Evolutionary conservation across 2,329 filamentous ascomycete species (phyloP), one percentile per base, ranked within the genome.

Genomic region (Juglanconis sp.): DNA sequence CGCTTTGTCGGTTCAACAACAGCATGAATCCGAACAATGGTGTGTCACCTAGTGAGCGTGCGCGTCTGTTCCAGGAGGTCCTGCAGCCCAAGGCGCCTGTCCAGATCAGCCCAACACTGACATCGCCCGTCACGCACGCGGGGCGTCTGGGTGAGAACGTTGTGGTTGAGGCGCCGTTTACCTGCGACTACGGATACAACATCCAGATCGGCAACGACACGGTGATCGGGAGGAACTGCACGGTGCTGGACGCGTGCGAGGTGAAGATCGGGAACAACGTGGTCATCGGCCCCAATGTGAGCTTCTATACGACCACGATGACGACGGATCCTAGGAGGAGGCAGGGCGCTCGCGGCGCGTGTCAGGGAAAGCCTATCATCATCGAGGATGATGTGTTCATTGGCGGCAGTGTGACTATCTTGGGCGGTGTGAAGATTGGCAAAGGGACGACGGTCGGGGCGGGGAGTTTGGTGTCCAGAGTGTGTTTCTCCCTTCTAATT

Each of bases 141-240:
- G 90, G 84, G 59, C 83, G 80, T 31, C 83, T 95, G 5, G 91
- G 91, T n/a, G 83, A 87, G 15, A 86, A 88, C 58, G 88, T 91
- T 5, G 81, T 88, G 47, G 89, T 99, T 32, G 92, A 96, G 69
- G 87, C 90, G 3, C 94, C 94, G 0, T 98, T 99, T 73, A 87
- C 83, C 51, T 97, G 94, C 72, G 92, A 97, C 69, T 72, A 97
- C 69, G 95, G 95, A 0, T 98, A 96, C 77, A 98, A 99, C 72
- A 89, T 98, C 68, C 84, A 84, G 52, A 90, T 99, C 66, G 93
- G 91, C 11, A 88, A 93, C 67, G 88, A 95, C 65, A 91, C 96
- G 3, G 84, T 88, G 58, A 90, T 99, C 66, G 91, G 89, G 17
- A 84, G 90, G 58, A 90, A 91, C 68, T 97, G 93, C 73, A 88